Evolutionary conservation across 371 early-diverging fungal genomes (phyloP).

Genomic region (Syncephalis plumigaleata): DNA sequence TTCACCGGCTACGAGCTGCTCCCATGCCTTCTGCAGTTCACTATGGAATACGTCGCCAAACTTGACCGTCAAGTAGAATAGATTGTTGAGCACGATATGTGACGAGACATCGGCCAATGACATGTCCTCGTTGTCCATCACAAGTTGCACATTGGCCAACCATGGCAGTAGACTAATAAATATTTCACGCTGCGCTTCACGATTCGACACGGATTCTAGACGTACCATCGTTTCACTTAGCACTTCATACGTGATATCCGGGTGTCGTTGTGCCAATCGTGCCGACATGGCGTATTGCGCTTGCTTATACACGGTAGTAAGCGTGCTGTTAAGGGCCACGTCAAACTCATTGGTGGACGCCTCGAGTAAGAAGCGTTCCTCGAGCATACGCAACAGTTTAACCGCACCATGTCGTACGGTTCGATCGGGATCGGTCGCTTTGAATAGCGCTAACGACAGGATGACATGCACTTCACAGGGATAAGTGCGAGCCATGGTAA

Average conservation of each 20-base stretch:
- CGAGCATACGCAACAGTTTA: slow-evolving; percentile 50
- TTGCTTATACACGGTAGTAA: slow-evolving; percentile 69
- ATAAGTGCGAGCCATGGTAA: slow-evolving; percentile 28
- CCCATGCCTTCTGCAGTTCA: slow-evolving; percentile 69
- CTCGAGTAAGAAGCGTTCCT: slow-evolving; percentile 43
- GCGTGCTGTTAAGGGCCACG: slow-evolving; percentile 52
- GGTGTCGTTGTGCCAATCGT: slow-evolving; percentile 40
- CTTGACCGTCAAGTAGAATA: slow-evolving; percentile 70
- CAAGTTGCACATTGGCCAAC: slow-evolving; percentile 59
- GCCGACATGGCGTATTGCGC: slow-evolving; percentile 53
- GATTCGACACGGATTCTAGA: slow-evolving; percentile 39
- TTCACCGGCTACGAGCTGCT: slow-evolving; percentile 42
- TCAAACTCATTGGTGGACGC: slow-evolving; percentile 45
- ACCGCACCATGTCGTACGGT: slow-evolving; percentile 62
- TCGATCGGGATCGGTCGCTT: slow-evolving; percentile 56
- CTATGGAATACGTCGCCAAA: slow-evolving; percentile 59
- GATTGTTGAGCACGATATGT: slow-evolving; percentile 53
- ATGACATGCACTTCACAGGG: slow-evolving; percentile 42
- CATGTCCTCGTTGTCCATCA: slow-evolving; percentile 26
- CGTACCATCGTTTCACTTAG: slow-evolving; percentile 64
- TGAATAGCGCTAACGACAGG: slow-evolving; percentile 63
- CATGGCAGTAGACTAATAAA: slow-evolving; percentile 68
- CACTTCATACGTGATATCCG: slow-evolving; percentile 50
- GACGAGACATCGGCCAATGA: slow-evolving; percentile 27
- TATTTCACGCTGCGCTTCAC: slow-evolving; percentile 42